These are phyloP conservation scores for Ustilago hordei DNA, from an alignment of 1,284 basidiomycete genomes.

Conservation along the genomic window DNA sequence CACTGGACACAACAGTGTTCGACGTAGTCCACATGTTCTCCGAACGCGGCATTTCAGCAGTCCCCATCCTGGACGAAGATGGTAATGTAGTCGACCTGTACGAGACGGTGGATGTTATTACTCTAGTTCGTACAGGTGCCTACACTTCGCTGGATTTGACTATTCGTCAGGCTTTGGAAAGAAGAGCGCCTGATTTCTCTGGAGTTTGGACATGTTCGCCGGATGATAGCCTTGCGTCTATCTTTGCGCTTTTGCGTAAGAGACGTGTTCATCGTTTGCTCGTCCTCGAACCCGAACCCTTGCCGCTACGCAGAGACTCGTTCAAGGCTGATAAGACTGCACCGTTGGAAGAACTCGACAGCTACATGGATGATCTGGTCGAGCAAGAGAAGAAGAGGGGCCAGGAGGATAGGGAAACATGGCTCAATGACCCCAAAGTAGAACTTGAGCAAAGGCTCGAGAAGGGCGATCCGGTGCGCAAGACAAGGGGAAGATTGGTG, in stretches of 20 bases:
- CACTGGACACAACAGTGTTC: conserved; percentile 90
- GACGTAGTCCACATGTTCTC: conserved; percentile 99
- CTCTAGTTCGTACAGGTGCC: conserved; percentile 84
- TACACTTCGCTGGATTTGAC: conserved; percentile 95
- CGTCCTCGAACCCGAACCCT: conserved; percentile 54
- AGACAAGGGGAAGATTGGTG: conserved; percentile 50
- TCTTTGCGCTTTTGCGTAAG: conserved; percentile 91
- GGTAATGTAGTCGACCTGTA: conserved; percentile 96
- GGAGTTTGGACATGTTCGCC: conserved; percentile 96
- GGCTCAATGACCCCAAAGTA: conserved; percentile 14
- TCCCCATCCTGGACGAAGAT: conserved; percentile 92
- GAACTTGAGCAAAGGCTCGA: conserved; percentile 44
- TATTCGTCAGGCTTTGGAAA: conserved; percentile 91
- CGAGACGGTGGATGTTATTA: conserved; percentile 97
- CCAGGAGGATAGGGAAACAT: conserved; percentile 9
- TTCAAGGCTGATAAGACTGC: conserved; percentile 15
- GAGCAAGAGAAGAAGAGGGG: conserved; percentile 25
- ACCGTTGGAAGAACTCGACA: conserved; percentile 41
- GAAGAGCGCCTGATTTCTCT: conserved; percentile 88
- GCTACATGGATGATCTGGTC: conserved; percentile 34
- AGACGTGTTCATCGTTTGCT: conserved; percentile 87
- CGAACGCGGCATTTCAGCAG: conserved; percentile 92
- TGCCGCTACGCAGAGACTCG: not conserved
- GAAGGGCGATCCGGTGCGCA: conserved; percentile 48
- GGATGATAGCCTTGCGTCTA: conserved; percentile 89